Conservation (phyloP, 1,284 basidiomycete species). For the Sporisorium graminicola region DNA sequence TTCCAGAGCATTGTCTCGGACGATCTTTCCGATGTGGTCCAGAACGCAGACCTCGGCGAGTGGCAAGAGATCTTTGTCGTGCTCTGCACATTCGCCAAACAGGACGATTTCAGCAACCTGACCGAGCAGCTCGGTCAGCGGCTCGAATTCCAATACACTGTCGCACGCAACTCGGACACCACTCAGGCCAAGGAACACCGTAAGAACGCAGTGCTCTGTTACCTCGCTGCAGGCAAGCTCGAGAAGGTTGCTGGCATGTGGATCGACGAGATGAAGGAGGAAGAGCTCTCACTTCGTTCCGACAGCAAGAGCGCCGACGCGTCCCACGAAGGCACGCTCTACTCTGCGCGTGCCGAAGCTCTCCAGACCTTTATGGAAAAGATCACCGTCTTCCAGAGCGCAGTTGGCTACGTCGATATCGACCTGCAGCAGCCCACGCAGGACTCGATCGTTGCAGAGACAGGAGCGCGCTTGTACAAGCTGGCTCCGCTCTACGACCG, state of each 20-base stretch:
- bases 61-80: slow-evolving; percentile 99
- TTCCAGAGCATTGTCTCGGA: slow-evolving; percentile 95
- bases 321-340: slow-evolving; percentile 69
- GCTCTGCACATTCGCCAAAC: slow-evolving; percentile 90
- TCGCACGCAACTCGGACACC: slow-evolving; percentile 55
- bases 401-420: slow-evolving; percentile 86
- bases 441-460: slow-evolving; percentile 72
- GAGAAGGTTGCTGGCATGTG: slow-evolving; percentile 92
- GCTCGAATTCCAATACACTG: slow-evolving; percentile 83
- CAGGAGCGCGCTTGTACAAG: slow-evolving; percentile 80
- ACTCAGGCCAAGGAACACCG: slow-evolving; percentile 75
- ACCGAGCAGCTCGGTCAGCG: slow-evolving; percentile 92
- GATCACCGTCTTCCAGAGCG: slow-evolving; percentile 91
- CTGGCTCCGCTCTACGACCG: slow-evolving; percentile 88
- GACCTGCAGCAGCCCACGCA: slow-evolving; percentile 76
- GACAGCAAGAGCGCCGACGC: slow-evolving; percentile 24
- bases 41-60: slow-evolving; percentile 92
- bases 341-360: slow-evolving; percentile 87
- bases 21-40: slow-evolving; percentile 91
- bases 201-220: slow-evolving; percentile 89
- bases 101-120: slow-evolving; percentile 85
- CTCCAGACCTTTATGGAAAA: slow-evolving; percentile 97
- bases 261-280: slow-evolving; percentile 90
- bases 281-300: slow-evolving; percentile 74
- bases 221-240: slow-evolving; percentile 86